A percentile compares a stretch with the other conserved stretches of the same genome.
Evolutionary conservation across 2,329 filamentous ascomycete genomes (phyloP).

Genomic region (Trichoderma sp.): DNA sequence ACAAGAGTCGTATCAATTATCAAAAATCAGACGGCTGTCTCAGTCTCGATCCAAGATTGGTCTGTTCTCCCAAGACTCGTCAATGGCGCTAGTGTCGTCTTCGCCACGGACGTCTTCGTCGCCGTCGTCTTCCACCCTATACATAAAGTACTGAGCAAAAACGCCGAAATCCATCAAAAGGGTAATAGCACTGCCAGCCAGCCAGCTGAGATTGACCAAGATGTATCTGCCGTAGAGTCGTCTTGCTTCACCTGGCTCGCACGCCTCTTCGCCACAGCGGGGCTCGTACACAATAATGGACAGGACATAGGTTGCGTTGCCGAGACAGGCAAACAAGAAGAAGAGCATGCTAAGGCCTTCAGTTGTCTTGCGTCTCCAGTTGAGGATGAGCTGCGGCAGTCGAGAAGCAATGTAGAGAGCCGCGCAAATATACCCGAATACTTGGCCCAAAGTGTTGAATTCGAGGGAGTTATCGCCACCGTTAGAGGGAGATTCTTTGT

Average conservation of each 20-base stretch:
- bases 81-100: conserved; percentile 24
- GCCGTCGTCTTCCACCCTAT: conserved; percentile 47
- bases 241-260: conserved; percentile 61
- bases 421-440: conserved; percentile 93
- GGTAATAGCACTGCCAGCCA: conserved; percentile 85
- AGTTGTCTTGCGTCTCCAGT: conserved; percentile 87
- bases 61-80: conserved; percentile 40
- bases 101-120: conserved; percentile 28
- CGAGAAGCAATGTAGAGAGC: conserved; percentile 84
- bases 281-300: conserved; percentile 90
- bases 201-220: conserved; percentile 85
- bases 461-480: conserved; percentile 49
- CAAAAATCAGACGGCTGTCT: background rate
- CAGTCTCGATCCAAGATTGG: conserved; percentile 35
- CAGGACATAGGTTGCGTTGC: conserved; percentile 89
- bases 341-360: conserved; percentile 93
- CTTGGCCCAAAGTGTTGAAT: conserved; percentile 76
- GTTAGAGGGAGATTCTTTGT: conserved; percentile 38
- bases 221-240: conserved; percentile 76
- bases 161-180: conserved; percentile 80
- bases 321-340: conserved; percentile 93
- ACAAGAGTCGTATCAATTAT: background rate
- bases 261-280: conserved; percentile 54
- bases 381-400: conserved; percentile 85
- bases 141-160: conserved; percentile 89